A percentile compares a stretch with the other conserved stretches of the same genome.
These are phyloP conservation scores for Cystobasidium ongulense DNA, from an alignment of 768 basidiomycete species.

Conservation along the genomic window DNA sequence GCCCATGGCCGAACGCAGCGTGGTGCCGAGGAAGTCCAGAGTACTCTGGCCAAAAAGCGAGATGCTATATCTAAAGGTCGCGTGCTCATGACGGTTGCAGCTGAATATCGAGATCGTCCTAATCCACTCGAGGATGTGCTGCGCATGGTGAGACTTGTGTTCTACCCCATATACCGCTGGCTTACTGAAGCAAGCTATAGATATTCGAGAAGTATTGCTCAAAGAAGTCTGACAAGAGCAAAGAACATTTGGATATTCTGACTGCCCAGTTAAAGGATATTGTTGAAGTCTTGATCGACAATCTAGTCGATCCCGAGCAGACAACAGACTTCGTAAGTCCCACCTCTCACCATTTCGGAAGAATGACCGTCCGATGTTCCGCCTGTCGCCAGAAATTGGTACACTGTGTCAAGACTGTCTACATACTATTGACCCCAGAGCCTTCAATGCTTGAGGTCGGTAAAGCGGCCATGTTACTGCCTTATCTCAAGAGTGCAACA, in stretches of 20 bases:
- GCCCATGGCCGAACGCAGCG: not conserved
- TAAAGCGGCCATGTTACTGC: conserved; percentile 75
- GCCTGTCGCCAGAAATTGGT: conserved; percentile 63
- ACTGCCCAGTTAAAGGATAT: conserved; percentile 69
- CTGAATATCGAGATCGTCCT: conserved; percentile 71
- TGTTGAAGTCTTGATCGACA: conserved; percentile 75
- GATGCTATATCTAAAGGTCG: not conserved
- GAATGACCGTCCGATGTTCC: not conserved
- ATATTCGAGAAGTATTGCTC: conserved; percentile 55
- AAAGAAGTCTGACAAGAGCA: conserved; percentile 52
- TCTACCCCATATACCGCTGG: not conserved
- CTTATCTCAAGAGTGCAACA: conserved; percentile 75
- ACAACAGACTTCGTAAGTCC: conserved; percentile 65
- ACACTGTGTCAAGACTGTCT: conserved; percentile 75
- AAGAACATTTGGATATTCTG: conserved; percentile 50
- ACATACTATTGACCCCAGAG: conserved; percentile 71
- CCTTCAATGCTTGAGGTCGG: conserved; percentile 72
- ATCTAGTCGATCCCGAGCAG: conserved; percentile 72
- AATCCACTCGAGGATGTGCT: conserved; percentile 76
- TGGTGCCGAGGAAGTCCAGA: not conserved
- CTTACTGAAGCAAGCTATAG: conserved; percentile 35
- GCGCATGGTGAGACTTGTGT: conserved; percentile 51
- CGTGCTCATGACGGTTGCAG: conserved; percentile 76
- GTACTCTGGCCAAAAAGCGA: not conserved
- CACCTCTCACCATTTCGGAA: conserved; percentile 33